These are phyloP conservation scores for Nigrospora sphaerica DNA, from an alignment of 2,329 filamentous ascomycete species.

Conservation along the genomic window DNA sequence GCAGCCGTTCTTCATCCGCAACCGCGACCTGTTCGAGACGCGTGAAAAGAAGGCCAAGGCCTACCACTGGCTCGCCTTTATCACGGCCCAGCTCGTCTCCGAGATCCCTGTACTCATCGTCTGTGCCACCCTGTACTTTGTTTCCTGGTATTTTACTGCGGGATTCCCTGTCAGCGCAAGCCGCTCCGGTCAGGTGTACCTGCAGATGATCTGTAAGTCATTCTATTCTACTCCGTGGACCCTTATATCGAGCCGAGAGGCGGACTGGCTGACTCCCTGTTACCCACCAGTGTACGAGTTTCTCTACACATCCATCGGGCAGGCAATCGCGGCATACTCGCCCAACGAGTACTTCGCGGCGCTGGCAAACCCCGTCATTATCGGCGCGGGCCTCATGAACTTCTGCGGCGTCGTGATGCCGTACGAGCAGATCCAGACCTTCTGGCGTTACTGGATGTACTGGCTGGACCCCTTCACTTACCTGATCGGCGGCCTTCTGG, in stretches of 20 bases:
- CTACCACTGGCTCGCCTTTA: constrained; percentile 73
- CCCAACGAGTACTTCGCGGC: constrained; percentile 61
- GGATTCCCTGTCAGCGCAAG: constrained; percentile 25
- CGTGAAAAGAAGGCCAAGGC: constrained; percentile 68
- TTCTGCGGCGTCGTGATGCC: constrained; percentile 75
- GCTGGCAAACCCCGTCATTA: constrained; percentile 61
- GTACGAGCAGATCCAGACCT: constrained; percentile 56
- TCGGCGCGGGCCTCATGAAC: constrained; percentile 39
- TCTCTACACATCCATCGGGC: constrained; percentile 69
- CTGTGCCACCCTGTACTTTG: constrained; percentile 59
- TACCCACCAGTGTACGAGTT: constrained; percentile 70
- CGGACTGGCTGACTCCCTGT: constrained; percentile 55
- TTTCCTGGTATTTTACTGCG: constrained; percentile 46
- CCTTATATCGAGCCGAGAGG: constrained; percentile 30
- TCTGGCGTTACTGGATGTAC: constrained; percentile 70
- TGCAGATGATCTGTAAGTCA: constrained; percentile 28
- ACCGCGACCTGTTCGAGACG: constrained; percentile 65
- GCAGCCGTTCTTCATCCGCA: constrained; percentile 69
- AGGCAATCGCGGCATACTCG: constrained; percentile 79
- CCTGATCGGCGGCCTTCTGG: constrained; percentile 64
- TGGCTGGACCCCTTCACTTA: constrained; percentile 63
- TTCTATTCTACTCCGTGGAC: constrained; percentile 31
- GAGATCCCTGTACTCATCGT: constrained; percentile 67
- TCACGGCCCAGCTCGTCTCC: constrained; percentile 64
- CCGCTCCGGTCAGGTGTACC: constrained; percentile 27